Evolutionary conservation across 139 green algal species (phyloP), one percentile per base, ranked within the genome.

Genomic region (Ettlia oleoabundans): DNA sequence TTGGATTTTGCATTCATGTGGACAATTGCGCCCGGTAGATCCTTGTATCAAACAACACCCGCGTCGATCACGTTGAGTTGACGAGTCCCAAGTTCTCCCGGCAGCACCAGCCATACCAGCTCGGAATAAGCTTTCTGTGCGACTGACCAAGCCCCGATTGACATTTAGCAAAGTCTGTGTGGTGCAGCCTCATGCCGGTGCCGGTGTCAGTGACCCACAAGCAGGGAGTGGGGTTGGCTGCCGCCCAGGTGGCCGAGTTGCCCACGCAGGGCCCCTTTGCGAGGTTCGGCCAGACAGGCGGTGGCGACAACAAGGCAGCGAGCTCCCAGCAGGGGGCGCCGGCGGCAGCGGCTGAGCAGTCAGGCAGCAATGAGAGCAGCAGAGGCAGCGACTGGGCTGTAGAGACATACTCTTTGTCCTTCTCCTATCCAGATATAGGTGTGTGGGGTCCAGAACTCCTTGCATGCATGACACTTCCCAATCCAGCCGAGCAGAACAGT

Each of bases 391-490:
- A 38, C 33, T n/a, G 53, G 33, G 80, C 63, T 4, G 38, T 81
- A 2, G 80, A 51, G 2, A 88, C 80, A 5, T 35, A 38, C 15
- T 26, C 33, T 33, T 79, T 97, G 10, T 87, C 86, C 5, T 97
- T 97, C 62, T 82, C 83, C 15, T 97, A 97, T 71, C 89, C 92
- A 3, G 94, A 91, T 8, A 87, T 97, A 68, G 93, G 93, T 96
- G 75, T 64, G 84, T 42, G 28, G n/a, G 0, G 53, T 43, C 8
- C 51, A 26, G 28, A 33, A 28, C 74, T n/a, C 38, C 4, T 8
- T 73, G 55, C 10, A 42, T 18, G 2, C 78, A 2, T 41, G 37
- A 24, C 64, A n/a, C 13, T 52, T n/a, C n/a, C n/a, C n/a, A n/a
- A n/a, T n/a, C n/a, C n/a, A n/a, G n/a, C n/a, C n/a, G n/a, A n/a